A percentile compares a stretch with the other conserved stretches of the same genome.
These are phyloP conservation scores for Fraxinus sp. DNA, from an alignment of 305 asterid genomes.

Conservation along the genomic window DNA sequence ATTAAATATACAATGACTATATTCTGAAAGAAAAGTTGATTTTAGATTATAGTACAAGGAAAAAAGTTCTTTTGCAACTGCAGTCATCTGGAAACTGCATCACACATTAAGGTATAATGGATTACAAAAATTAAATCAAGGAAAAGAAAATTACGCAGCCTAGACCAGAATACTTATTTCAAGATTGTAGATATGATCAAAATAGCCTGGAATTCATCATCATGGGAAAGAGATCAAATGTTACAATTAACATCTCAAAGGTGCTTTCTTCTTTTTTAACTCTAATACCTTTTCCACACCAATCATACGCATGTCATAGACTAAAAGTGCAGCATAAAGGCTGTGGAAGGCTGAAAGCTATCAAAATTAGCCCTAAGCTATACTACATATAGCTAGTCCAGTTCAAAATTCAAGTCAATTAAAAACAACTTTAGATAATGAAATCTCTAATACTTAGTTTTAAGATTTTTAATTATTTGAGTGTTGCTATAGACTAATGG, in stretches of 20 bases:
- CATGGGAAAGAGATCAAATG: not conserved
- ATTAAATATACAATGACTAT: not conserved
- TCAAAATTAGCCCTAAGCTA: not conserved
- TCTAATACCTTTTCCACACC: not conserved
- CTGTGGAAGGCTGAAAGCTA: constrained; percentile 1
- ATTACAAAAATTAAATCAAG: not conserved
- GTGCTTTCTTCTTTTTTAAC: not conserved
- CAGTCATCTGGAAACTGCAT: not conserved
- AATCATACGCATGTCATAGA: not conserved
- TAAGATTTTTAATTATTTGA: not conserved
- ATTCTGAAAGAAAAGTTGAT: constrained; percentile 11
- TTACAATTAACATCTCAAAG: not conserved
- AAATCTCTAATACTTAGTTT: not conserved
- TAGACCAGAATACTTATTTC: not conserved
- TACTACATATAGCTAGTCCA: not conserved
- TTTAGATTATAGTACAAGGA: not conserved
- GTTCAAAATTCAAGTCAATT: not conserved
- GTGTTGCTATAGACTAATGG: not conserved
- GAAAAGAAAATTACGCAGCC: not conserved
- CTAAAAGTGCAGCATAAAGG: not conserved
- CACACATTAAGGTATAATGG: not conserved
- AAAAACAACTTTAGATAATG: not conserved
- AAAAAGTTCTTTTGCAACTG: not conserved
- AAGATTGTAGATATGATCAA: not conserved
- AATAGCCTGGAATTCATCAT: not conserved